Evolutionary conservation across 2,329 filamentous ascomycete species (phyloP), one percentile per base, ranked within the genome.

Genomic region (Aspergillus tanneri): DNA sequence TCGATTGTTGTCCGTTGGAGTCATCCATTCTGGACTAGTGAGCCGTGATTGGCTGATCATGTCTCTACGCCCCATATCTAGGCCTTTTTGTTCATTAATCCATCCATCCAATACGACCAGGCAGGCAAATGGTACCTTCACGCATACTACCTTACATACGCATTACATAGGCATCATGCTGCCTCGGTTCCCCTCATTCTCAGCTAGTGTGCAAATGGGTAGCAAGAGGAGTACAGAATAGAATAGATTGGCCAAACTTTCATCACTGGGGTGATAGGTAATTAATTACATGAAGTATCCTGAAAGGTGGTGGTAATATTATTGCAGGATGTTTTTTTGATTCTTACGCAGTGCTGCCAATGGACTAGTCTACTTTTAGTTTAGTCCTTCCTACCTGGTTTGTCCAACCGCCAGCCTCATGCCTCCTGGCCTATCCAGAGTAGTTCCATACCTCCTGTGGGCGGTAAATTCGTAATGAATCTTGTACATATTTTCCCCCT

Each of bases 11-110:
- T 28, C 28, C 11, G 30, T 14, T 23, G 39, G 39, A 47, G 38
- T 47, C 45, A 24, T 42, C 38, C 38, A 41, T 40, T 22, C 16
- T 12, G 23, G 14, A 21, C 18, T n/a, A 11, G 22, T 35, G 28
- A 34, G 3, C 21, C 16, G 6, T 43, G 39, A 43, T 48, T 48
- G 46, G 46, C 10, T 19, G 18, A 34, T 34, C 35, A 38, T 14
- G 36, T 35, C 37, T 32, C 27, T 34, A 37, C 25, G 46, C 39
- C 46, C 28, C 40, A 40, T 9, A 4, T 24, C 32, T 43, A 32
- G 39, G 24, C 30, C 45, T 18, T 25, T 16, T 44, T 30, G 27
- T 43, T 16, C 40, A 25, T 30, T 16, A 36, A 6, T 21, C 41
- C 41, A 43, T 43, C 27, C 16, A 14, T 34, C 22, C 25, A 7